Conservation (phyloP, 106 monocot species). For the Dendrobium officinale region DNA sequence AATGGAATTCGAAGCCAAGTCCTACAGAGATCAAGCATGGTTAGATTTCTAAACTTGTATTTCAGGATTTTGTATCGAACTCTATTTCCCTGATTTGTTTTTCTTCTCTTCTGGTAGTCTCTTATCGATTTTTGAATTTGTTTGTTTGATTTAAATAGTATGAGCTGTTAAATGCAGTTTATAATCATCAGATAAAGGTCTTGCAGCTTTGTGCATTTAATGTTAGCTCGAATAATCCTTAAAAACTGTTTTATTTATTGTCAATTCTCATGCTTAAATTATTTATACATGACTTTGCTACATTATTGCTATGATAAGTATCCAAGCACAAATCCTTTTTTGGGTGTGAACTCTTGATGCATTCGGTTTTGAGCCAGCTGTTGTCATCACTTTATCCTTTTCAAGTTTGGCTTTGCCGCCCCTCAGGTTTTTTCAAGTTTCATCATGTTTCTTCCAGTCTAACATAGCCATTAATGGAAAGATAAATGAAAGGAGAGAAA, state of each 20-base stretch:
- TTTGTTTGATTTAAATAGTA: not conserved
- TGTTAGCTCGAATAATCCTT: not conserved
- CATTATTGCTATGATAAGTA: not conserved
- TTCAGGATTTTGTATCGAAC: not conserved
- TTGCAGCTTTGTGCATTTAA: not conserved
- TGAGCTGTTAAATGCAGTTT: not conserved
- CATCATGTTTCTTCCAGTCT: not conserved
- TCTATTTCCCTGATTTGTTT: not conserved
- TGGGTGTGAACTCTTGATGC: not conserved
- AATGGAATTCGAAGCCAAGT: constrained; percentile 31
- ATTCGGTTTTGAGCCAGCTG: not conserved
- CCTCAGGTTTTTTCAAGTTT: not conserved
- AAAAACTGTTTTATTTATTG: not conserved
- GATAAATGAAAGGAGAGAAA: not conserved
- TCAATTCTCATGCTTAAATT: not conserved
- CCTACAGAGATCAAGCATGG: constrained; percentile 29
- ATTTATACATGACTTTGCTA: not conserved
- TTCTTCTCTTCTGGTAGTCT: too few relatives aligned
- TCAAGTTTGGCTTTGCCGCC: not conserved
- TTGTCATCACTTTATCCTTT: not conserved
- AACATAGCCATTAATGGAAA: not conserved
- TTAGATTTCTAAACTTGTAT: constrained; percentile 10
- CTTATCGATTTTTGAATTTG: not conserved
- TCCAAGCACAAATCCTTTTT: not conserved
- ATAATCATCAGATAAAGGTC: not conserved